phyloP scores from a whole-genome alignment of 129 eudicot species.

The Lonicera japonica region DNA sequence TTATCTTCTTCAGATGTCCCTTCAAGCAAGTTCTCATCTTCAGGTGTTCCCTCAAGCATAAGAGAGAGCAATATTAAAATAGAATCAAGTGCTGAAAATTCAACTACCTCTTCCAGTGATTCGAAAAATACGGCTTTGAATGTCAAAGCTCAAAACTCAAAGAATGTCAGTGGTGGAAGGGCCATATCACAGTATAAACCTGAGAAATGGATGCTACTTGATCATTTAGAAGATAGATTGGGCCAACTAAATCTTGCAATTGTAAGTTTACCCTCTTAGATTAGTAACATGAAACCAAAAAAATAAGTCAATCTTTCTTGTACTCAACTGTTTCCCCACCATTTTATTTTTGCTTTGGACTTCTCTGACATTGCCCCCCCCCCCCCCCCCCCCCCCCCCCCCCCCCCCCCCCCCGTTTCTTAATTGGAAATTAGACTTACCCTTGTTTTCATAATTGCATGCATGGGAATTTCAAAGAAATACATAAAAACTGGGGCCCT shows the following conservation, averaged over 20 bases:
- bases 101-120: slow-evolving; percentile 31
- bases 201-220: slow-evolving; percentile 78
- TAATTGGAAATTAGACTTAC: too few relatives aligned
- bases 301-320: neutral
- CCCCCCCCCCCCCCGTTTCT: too few relatives aligned
- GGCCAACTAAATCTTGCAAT: slow-evolving; percentile 93
- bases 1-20: slow-evolving; percentile 27
- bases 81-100: slow-evolving; percentile 28
- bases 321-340: neutral
- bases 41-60: slow-evolving; percentile 26
- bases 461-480: too few relatives aligned
- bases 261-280: slow-evolving; percentile 38
- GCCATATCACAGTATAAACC: slow-evolving; percentile 48
- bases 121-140: slow-evolving; percentile 34
- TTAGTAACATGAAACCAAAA: neutral
- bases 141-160: slow-evolving; percentile 38
- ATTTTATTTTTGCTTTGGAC: neutral
- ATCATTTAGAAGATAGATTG: slow-evolving; percentile 32
- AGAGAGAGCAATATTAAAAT: slow-evolving; percentile 22
- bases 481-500: too few relatives aligned
- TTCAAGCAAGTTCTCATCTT: slow-evolving; percentile 29
- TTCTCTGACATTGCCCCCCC: too few relatives aligned
- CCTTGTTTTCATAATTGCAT: too few relatives aligned
- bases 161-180: slow-evolving; percentile 27
- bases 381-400: too few relatives aligned